Conservation (phyloP, 352 stramenopile genomes). For the Globisporangium cylindrosporum region DNA sequence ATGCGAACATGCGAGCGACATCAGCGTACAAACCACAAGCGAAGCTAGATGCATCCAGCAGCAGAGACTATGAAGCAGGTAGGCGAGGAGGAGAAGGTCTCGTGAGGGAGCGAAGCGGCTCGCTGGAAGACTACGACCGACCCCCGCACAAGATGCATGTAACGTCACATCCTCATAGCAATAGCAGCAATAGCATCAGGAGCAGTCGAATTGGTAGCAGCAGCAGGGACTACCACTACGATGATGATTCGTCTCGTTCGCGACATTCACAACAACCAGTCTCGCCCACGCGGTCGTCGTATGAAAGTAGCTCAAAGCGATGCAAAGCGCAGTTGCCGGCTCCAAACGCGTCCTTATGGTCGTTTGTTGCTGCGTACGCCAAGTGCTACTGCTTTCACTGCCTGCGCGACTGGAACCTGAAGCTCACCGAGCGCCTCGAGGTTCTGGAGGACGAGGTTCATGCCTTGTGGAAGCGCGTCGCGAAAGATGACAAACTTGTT, state of each 20-base stretch:
- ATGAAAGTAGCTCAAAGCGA: neutral
- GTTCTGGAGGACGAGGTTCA: slow-evolving; percentile 5
- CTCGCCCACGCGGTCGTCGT: neutral
- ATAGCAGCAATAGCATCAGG: neutral
- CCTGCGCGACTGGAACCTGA: slow-evolving; percentile 15
- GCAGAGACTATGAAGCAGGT: neutral
- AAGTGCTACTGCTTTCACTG: slow-evolving; percentile 20
- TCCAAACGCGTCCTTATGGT: slow-evolving; percentile 13
- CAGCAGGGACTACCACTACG: neutral
- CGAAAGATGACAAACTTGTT: neutral
- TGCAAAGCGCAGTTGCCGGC: neutral
- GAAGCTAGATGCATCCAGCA: neutral
- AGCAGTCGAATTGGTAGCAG: neutral
- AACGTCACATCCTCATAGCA: neutral
- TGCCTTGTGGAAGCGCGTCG: neutral
- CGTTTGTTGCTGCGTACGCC: slow-evolving; percentile 12
- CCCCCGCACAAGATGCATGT: slow-evolving; percentile 5
- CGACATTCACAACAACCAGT: neutral
- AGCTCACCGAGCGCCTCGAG: slow-evolving; percentile 9
- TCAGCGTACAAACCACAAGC: neutral
- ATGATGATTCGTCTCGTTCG: neutral
- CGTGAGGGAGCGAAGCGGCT: neutral
- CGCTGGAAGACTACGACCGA: neutral
- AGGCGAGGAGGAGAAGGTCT: neutral
- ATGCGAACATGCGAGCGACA: slow-evolving; percentile 13